Base-by-base conservation (phyloP, 306 rosid species). In the Acacia acuminata region DNA sequence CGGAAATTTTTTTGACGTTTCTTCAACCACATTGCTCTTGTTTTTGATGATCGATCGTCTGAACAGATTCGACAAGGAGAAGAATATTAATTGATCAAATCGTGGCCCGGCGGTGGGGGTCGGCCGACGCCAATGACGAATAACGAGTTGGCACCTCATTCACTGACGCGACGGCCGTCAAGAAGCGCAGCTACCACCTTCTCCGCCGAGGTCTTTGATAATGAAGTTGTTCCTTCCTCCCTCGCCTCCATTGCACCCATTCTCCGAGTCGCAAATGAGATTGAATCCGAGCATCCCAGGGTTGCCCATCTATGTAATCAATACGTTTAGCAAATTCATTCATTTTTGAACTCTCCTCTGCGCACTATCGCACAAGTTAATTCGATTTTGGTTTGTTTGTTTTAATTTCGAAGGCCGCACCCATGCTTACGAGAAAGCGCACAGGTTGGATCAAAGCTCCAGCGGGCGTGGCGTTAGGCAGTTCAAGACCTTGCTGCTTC, bases 391-490 rank as follows among this genome's bases (percentile, higher is more conserved):
- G 45, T 74, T 15, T 51, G 4, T 65, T 36, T 45, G 3, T 15
- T 15, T 15, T 24, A 22, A 10, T 61, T 76, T 76, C 65, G 50
- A 79, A 96, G 99, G 99, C 86, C 98, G 99, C 30, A 92, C 93
- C 83, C 92, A 96, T 61, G 99, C 99, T 76, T 96, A 93, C 68
- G 99, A 96, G 89, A 96, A 96, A 92, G 97, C 99, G 14, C 98
- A 93, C 80, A 79, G 99, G 79, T 90, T 96, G 93, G 99, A 96
- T 81, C 94, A 85, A 24, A 88, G 91, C 88, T 96, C 98, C 16
- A 93, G 88, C 51, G 98, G 97, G 58, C 98, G 99, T 82, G 99
- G 99, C 58, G 99, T 96, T 60, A 85, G 99, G 88, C 99, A 96
- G 90, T 96, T 96, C 58, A 96, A 96, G 88, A 96, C 99, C 3